Base-by-base conservation (phyloP, 1,139 yeast species). In the Suhomyces panamericanus region DNA sequence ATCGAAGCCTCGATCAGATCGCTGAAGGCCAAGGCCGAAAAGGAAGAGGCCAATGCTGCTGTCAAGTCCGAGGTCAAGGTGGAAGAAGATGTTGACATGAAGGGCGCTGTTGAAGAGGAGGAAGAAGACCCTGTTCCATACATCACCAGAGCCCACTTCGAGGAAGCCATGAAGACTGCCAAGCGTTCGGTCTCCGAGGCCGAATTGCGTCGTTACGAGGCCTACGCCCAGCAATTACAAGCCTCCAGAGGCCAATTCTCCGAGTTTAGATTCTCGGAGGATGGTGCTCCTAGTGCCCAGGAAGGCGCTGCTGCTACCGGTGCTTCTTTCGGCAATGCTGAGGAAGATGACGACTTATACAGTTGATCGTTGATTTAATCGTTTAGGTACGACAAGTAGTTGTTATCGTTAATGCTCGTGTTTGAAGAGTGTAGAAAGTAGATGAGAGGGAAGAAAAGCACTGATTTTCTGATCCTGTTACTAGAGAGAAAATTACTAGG, bases 101-200 rank as follows among this genome's bases (percentile, higher is more conserved):
- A 60, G 60, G 48, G 54, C 6, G 78, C 69, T 48, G 77, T 70
- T 44, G 55, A 49, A 28, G 64, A 56, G 32, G 75, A 65, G 41
- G 85, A 80, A 53, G 87, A 80, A 59, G 98, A 93, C 63, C 93
- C 96, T 34, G 99, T 95, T 58, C 99, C 99, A 59, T 95, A 70
- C 69, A 93, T 95, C 61, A 88, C 96, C 33, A 86, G 87, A 63
- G 85, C 85, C 43, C 96, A 90, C 67, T 89, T 95, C 61, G 96
- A 95, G 70, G 99, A 93, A 75, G 99, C 99, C 41, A 95, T 95
- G 99, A 90, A 91, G 83, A 90, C 98, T 1, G 99, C 99, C 44
- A 87, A 90, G 71, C 87, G 98, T 62, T 90, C 97, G 45, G 99
- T 95, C 46, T 85, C 95, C 38, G 99, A 95, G 64, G 87, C 97